phyloP scores from a whole-genome alignment of 148 eudicot genomes.

The Rhododendron kiyosumense region DNA sequence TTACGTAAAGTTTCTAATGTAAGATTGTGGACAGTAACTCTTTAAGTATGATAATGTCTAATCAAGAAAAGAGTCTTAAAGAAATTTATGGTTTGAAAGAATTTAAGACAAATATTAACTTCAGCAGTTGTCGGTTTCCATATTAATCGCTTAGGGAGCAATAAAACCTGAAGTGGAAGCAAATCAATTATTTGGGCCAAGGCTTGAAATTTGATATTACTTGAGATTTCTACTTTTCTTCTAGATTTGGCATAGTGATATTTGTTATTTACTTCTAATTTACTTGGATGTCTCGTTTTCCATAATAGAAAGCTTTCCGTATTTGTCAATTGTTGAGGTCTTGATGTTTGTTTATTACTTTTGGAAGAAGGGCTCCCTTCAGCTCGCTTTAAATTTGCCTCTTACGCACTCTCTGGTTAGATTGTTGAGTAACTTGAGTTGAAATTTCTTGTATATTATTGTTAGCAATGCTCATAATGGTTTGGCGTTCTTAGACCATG shows the following conservation, averaged over 20 bases:
- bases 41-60: not conserved
- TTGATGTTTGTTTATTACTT: not conserved
- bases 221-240: not conserved
- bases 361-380: not conserved
- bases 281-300: not conserved
- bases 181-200: not conserved
- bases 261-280: not conserved
- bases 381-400: not conserved
- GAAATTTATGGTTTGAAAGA: not conserved
- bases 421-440: not conserved
- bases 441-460: not conserved
- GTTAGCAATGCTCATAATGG: not conserved
- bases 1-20: not conserved
- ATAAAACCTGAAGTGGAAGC: not conserved
- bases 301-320: not conserved
- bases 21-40: not conserved
- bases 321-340: not conserved
- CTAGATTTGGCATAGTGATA: not conserved
- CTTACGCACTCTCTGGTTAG: not conserved
- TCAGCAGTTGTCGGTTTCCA: not conserved
- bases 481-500: not conserved
- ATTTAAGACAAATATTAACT: not conserved
- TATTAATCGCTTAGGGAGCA: not conserved
- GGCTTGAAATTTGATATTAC: not conserved
- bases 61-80: not conserved